These are phyloP conservation scores for Cerioporus squamosus DNA, from an alignment of 1,284 basidiomycete genomes.

Conservation along the genomic window DNA sequence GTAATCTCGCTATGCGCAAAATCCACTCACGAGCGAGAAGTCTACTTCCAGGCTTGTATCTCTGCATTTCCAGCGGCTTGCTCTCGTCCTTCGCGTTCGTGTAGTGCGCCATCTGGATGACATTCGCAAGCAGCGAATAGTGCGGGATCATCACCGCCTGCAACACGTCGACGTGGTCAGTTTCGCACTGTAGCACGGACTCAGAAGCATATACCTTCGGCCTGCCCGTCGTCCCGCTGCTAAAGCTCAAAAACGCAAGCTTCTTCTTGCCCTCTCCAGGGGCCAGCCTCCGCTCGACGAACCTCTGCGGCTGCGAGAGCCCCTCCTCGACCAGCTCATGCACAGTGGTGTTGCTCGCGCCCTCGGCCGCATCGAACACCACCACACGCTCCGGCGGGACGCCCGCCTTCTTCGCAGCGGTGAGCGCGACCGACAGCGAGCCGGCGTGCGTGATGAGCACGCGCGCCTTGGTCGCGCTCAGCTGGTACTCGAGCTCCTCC, in stretches of 20 bases:
- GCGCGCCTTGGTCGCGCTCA: constrained; percentile 55
- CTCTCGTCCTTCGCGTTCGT: constrained; percentile 48
- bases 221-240: constrained; percentile 80
- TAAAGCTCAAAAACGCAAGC: constrained; percentile 77
- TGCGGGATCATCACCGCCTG: constrained; percentile 77
- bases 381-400: constrained; percentile 58
- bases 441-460: constrained; percentile 62
- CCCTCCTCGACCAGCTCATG: constrained; percentile 59
- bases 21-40: constrained; percentile 48
- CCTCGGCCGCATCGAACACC: constrained; percentile 45
- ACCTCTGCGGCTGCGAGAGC: constrained; percentile 42
- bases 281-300: constrained; percentile 51
- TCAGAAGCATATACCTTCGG: constrained; percentile 59
- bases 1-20: not conserved
- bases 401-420: constrained; percentile 50
- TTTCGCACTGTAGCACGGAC: no score
- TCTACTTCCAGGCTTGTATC: constrained; percentile 60
- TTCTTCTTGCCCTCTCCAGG: constrained; percentile 68
- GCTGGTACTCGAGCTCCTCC: constrained; percentile 65
- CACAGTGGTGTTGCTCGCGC: constrained; percentile 40
- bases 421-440: constrained; percentile 49
- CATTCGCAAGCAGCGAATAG: constrained; percentile 67
- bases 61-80: constrained; percentile 33
- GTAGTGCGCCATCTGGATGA: constrained; percentile 63
- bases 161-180: no score